Evolutionary conservation across 495 filamentous ascomycete genomes (phyloP), one percentile per base, ranked within the genome.

Genomic region (Xylaria castorea): DNA sequence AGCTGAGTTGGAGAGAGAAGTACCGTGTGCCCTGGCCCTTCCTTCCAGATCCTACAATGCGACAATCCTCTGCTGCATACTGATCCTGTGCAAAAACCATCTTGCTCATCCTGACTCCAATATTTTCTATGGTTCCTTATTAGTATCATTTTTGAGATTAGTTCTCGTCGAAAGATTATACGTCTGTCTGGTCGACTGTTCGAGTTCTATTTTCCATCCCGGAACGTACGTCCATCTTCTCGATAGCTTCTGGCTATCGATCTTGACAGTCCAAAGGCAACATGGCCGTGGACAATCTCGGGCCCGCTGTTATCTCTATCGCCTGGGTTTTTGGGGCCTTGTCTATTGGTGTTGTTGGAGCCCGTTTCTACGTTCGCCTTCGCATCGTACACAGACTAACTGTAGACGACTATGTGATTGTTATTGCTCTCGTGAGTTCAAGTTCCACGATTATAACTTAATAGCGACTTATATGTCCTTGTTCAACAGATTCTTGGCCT

Each of bases 311-410:
- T 61, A 11, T 61, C 1, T 61, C 57, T 22, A 36, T 61, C 9
- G 57, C 57, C 20, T 61, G 57, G 57, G 30, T 38, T 2, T 61
- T 61, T 9, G 30, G 12, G 20, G 57, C 14, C 1, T 61, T 61
- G 20, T 38, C 57, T 20, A 14, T n/a, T 11, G 27, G 16, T n/a
- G 30, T 61, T 2, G 20, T 61, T 3, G 57, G 11, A 32, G 57
- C 57, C 7, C 57, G 57, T n/a, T 61, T 61, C 20, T 61, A 61
- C 16, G 57, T 38, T 38, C 57, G 57, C 7, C 57, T 61, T 61
- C 14, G 11, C 12, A n/a, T 61, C 16, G 2, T 61, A 36, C 18
- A n/a, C 20, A 61, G 30, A 16, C 2, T 38, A 22, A 61, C 57
- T 11, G 3, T 61, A 4, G 57, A 61, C 7, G 57, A 61, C 30